These are phyloP conservation scores for Leucogyrophana mollusca DNA, from an alignment of 768 basidiomycete genomes.

Conservation along the genomic window DNA sequence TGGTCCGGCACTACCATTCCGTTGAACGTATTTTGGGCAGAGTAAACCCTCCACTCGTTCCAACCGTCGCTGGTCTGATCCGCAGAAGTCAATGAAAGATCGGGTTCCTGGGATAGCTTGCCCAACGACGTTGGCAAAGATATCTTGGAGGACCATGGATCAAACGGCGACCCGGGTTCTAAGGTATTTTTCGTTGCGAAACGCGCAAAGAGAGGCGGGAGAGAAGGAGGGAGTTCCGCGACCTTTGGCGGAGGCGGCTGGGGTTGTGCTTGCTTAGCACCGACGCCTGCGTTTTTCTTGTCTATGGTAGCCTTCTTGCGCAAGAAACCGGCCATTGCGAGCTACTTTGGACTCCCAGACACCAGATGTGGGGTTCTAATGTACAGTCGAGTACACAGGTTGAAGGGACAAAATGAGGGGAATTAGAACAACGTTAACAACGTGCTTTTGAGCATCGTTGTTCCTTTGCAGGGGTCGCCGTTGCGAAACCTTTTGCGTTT, in stretches of 20 bases:
- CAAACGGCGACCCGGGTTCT: slow-evolving; percentile 20
- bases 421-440: slow-evolving; percentile 3
- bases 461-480: slow-evolving; percentile 7
- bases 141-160: slow-evolving; percentile 5
- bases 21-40: background rate
- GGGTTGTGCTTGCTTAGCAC: slow-evolving; percentile 13
- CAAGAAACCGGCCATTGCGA: slow-evolving; percentile 54
- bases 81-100: no score
- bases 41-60: slow-evolving; percentile 22
- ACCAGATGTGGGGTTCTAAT: slow-evolving; percentile 4
- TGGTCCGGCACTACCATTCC: no score
- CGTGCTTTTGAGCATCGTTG: slow-evolving; percentile 5
- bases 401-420: background rate
- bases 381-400: slow-evolving; percentile 1
- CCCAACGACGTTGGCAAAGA: background rate
- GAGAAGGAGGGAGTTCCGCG: slow-evolving; percentile 22
- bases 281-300: slow-evolving; percentile 1
- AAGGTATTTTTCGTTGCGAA: slow-evolving; percentile 34
- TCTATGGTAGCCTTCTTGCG: slow-evolving; percentile 47
- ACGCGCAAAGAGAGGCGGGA: slow-evolving; percentile 41
- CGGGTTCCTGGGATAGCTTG: no score
- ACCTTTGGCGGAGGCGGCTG: slow-evolving; percentile 3
- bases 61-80: slow-evolving; percentile 13
- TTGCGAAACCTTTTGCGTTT: background rate
- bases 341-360: slow-evolving; percentile 1